Percentiles rank a stretch among this genome's conserved stretches.
These are phyloP conservation scores for Polytrichum formosum DNA, from an alignment of 225 moss, liverwort and hornwort species.

Conservation along the genomic window DNA sequence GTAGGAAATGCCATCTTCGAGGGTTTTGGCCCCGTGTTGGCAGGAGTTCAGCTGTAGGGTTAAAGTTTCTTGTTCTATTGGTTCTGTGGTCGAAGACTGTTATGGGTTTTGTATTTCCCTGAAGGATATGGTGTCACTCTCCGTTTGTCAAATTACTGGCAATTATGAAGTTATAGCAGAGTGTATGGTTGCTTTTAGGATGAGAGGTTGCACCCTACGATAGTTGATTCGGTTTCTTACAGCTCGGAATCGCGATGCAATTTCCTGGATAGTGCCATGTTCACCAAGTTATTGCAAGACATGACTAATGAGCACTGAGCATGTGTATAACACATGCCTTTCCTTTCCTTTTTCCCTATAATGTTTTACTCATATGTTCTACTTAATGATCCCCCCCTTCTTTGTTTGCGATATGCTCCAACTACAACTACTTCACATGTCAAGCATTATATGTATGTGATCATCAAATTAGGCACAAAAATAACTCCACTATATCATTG, in stretches of 20 bases:
- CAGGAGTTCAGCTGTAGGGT: constrained; percentile 24
- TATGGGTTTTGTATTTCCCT: background rate
- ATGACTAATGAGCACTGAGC: too few relatives aligned
- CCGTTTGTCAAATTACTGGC: background rate
- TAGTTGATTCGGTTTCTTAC: background rate
- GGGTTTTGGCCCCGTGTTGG: background rate
- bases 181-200: background rate
- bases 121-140: background rate
- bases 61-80: constrained; percentile 2
- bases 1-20: constrained; percentile 18
- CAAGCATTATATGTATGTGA: too few relatives aligned
- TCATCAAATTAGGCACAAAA: too few relatives aligned
- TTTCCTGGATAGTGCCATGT: background rate
- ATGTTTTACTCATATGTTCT: too few relatives aligned
- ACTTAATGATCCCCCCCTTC: too few relatives aligned
- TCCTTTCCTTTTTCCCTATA: too few relatives aligned
- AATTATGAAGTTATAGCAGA: background rate
- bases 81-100: background rate
- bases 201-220: background rate
- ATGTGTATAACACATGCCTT: too few relatives aligned
- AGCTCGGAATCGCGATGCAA: background rate
- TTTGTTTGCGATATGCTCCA: too few relatives aligned
- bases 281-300: too few relatives aligned
- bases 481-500: too few relatives aligned
- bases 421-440: too few relatives aligned